Evolutionary conservation across 306 rosid species (phyloP), one percentile per base, ranked within the genome.

Genomic region (Glycine tomentella): DNA sequence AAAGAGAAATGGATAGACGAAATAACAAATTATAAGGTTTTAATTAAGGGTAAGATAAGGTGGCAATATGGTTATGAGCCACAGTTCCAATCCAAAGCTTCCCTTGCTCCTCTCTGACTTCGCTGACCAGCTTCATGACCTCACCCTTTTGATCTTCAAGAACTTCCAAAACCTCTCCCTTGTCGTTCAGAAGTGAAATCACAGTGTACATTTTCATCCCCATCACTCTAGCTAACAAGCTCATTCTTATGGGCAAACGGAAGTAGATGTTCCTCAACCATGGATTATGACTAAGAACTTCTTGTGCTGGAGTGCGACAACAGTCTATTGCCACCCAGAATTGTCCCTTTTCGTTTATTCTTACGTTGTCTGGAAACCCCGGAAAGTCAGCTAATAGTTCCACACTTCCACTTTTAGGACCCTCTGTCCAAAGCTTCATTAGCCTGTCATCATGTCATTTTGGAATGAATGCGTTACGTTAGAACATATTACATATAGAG

Each of bases 321-420:
- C 99, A 95, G 10, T 95, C 99, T 53, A 93, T 95, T 10, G 98
- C 99, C 7, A 95, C 94, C 98, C 98, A 95, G 56, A 90, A 95
- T 16, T 95, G 75, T 2, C 95, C 94, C 17, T 88, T 86, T 17
- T 61, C 90, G 8, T 95, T 95, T 12, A 93, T 90, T 79, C 99
- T 91, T 17, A 93, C 91, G 9, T 93, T 95, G 90, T 95, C 98
- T 3, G 99, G 97, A 70, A 95, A 93, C 2, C 99, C 98, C 1
- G 99, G 98, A 2, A 95, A 86, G 20, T 93, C 76, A 0, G 90
- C 98, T 3, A 89, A 83, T 9, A 78, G 52, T 59, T 95, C 97
- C 7, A 87, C 86, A 3, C 2, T 62, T 58, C 92, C 96, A 2
- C 40, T 10, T 70, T 79, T 89, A 0, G 89, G 88, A 25, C 98